phyloP scores from a whole-genome alignment of 768 basidiomycete species.

The Leccinum pellstonianum region DNA sequence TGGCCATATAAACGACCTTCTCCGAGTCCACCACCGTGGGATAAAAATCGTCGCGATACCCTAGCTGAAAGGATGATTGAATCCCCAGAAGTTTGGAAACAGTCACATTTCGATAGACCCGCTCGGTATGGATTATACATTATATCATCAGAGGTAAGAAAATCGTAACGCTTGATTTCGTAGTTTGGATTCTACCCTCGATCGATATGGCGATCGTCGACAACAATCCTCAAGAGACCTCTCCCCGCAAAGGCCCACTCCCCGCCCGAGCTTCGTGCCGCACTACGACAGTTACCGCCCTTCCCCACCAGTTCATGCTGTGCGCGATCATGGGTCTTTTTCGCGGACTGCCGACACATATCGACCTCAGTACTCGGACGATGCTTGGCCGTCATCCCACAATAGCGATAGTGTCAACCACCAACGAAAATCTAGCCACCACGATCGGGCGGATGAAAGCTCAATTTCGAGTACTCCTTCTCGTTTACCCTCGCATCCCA shows the following conservation, averaged over 20 bases:
- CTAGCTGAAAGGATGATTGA: slow-evolving; percentile 62
- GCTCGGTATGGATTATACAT: slow-evolving; percentile 42
- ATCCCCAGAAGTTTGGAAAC: slow-evolving; percentile 71
- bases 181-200: slow-evolving; percentile 30
- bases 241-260: slow-evolving; percentile 37
- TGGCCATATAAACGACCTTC: slow-evolving; percentile 47
- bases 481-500: slow-evolving; percentile 19
- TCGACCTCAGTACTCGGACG: slow-evolving; percentile 45
- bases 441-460: slow-evolving; percentile 30
- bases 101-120: slow-evolving; percentile 48
- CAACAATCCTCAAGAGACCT: slow-evolving; percentile 32
- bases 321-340: slow-evolving; percentile 40
- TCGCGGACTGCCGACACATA: slow-evolving; percentile 47
- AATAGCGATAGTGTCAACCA: slow-evolving; percentile 32
- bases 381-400: slow-evolving; percentile 31
- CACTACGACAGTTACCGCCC: slow-evolving; percentile 54
- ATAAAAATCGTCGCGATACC: slow-evolving; percentile 36
- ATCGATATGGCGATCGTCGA: slow-evolving; percentile 39
- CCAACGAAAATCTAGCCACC: slow-evolving; percentile 17
- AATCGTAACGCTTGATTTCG: slow-evolving; percentile 13
- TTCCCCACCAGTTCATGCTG: slow-evolving; percentile 30
- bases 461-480: slow-evolving; percentile 37
- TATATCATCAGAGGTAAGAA: slow-evolving; percentile 22
- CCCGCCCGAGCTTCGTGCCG: slow-evolving; percentile 34
- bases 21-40: slow-evolving; percentile 35